Conservation (phyloP, 2,329 filamentous ascomycete species). For the Aureobasidium lini region DNA sequence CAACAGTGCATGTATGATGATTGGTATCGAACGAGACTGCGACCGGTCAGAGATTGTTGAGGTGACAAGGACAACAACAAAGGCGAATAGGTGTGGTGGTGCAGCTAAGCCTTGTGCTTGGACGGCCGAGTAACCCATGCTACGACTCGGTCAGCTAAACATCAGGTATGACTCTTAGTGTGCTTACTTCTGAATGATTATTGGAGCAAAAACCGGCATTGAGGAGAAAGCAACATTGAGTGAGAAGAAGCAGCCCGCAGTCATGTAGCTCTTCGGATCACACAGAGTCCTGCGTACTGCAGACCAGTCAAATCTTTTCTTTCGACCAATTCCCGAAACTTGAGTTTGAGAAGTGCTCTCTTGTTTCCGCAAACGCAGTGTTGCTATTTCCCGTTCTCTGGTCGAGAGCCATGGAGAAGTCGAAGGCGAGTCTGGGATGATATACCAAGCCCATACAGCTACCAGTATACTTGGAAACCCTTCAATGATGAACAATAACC, state of each 20-base stretch:
- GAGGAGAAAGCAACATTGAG: slow-evolving; percentile 84
- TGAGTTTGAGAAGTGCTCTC: slow-evolving; percentile 21
- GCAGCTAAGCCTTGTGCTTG: slow-evolving; percentile 70
- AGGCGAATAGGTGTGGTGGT: slow-evolving; percentile 73
- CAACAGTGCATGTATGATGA: slow-evolving; percentile 61
- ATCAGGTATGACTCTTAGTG: neutral
- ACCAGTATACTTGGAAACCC: slow-evolving; percentile 76
- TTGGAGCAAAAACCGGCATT: slow-evolving; percentile 62
- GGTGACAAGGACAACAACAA: slow-evolving; percentile 62
- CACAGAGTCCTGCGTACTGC: slow-evolving; percentile 53
- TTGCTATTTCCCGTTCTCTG: slow-evolving; percentile 56
- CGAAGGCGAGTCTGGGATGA: slow-evolving; percentile 64
- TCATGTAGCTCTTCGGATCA: slow-evolving; percentile 67
- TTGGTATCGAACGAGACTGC: slow-evolving; percentile 54
- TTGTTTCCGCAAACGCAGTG: slow-evolving; percentile 55
- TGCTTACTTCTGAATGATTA: slow-evolving; percentile 54
- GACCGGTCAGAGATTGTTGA: slow-evolving; percentile 64
- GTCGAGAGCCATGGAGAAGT: slow-evolving; percentile 34
- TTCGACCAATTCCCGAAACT: slow-evolving; percentile 18
- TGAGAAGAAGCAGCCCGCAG: slow-evolving; percentile 76
- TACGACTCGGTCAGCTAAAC: slow-evolving; percentile 19
- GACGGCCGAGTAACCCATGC: slow-evolving; percentile 63
- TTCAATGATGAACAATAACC: slow-evolving; percentile 76
- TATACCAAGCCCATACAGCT: slow-evolving; percentile 60
- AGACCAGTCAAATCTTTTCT: slow-evolving; percentile 38